A percentile compares a stretch with the other conserved stretches of the same genome.
phyloP scores from a whole-genome alignment of 225 moss, liverwort and hornwort species.

The Asterella californica region DNA sequence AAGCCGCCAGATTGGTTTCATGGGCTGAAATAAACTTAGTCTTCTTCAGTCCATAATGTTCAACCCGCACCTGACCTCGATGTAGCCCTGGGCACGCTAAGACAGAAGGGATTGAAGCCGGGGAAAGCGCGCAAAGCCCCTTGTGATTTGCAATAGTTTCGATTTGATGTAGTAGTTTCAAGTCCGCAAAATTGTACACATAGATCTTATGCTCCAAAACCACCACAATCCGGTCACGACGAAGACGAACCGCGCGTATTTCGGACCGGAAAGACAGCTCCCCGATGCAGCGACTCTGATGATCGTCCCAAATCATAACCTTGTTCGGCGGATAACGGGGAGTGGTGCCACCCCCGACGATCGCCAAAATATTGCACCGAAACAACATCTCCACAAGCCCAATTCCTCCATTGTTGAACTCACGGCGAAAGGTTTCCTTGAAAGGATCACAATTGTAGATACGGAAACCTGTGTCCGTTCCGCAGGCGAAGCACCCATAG shows the following conservation, averaged over 20 bases:
- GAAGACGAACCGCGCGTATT: slow-evolving; percentile 60
- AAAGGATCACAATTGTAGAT: slow-evolving; percentile 58
- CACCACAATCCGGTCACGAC: slow-evolving; percentile 61
- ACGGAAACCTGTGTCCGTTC: slow-evolving; percentile 53
- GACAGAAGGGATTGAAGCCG: slow-evolving; percentile 49
- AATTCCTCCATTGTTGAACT: slow-evolving; percentile 56
- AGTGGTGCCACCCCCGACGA: slow-evolving; percentile 65
- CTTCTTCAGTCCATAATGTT: slow-evolving; percentile 49
- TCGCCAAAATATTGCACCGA: slow-evolving; percentile 60
- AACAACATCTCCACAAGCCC: slow-evolving; percentile 58
- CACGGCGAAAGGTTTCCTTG: slow-evolving; percentile 52
- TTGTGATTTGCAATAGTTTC: slow-evolving; percentile 74
- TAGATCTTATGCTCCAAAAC: slow-evolving; percentile 80
- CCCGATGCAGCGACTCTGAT: slow-evolving; percentile 56
- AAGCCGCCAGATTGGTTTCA: slow-evolving; percentile 56
- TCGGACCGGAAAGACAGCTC: slow-evolving; percentile 66
- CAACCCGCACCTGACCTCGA: slow-evolving; percentile 62
- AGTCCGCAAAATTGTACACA: slow-evolving; percentile 61
- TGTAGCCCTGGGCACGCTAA: slow-evolving; percentile 64
- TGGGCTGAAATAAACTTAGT: slow-evolving; percentile 65
- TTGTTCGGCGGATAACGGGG: slow-evolving; percentile 64
- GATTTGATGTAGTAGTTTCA: slow-evolving; percentile 62
- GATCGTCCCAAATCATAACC: slow-evolving; percentile 70
- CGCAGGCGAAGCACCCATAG: slow-evolving; percentile 55
- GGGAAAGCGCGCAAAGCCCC: slow-evolving; percentile 67